Evolutionary conservation across 2,329 filamentous ascomycete species (phyloP).

Genomic region (Trichophyton verrucosum): DNA sequence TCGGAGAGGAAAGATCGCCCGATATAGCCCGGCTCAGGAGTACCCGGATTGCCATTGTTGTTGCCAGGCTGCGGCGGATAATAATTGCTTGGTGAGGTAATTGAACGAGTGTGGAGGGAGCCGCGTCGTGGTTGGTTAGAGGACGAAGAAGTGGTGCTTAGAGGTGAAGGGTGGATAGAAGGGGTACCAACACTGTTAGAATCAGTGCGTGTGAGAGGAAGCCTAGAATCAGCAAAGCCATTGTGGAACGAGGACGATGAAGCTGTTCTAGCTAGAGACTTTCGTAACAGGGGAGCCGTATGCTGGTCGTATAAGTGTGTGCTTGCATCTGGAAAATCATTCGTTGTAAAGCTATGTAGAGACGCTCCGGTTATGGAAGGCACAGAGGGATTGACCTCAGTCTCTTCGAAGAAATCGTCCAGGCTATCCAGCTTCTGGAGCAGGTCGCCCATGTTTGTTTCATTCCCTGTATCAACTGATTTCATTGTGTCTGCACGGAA

Average conservation of each 20-base stretch:
- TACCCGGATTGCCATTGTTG: slow-evolving; percentile 17
- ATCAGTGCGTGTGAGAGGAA: slow-evolving; percentile 45
- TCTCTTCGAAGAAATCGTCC: slow-evolving; percentile 70
- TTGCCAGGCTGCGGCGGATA: slow-evolving; percentile 25
- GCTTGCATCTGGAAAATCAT: slow-evolving; percentile 56
- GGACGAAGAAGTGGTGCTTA: slow-evolving; percentile 34
- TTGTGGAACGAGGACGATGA: slow-evolving; percentile 71
- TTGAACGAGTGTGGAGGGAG: slow-evolving; percentile 63
- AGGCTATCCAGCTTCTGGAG: slow-evolving; percentile 66
- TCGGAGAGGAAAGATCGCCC: slow-evolving; percentile 57
- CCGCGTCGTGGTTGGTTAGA: slow-evolving; percentile 41
- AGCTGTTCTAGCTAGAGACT: slow-evolving; percentile 60
- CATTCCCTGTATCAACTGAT: slow-evolving; percentile 56
- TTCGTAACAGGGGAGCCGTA: slow-evolving; percentile 77
- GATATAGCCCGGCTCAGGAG: slow-evolving; percentile 37
- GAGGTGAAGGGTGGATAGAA: slow-evolving; percentile 29
- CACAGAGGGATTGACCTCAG: slow-evolving; percentile 45
- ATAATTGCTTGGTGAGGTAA: slow-evolving; percentile 62
- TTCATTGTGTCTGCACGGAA: slow-evolving; percentile 85
- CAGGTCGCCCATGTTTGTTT: slow-evolving; percentile 65
- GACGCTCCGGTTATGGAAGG: slow-evolving; percentile 26
- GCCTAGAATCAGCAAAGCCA: slow-evolving; percentile 62
- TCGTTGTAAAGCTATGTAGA: slow-evolving; percentile 39
- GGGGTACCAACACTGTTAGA: slow-evolving; percentile 47
- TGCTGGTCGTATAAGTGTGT: slow-evolving; percentile 87